phyloP scores from a whole-genome alignment of 768 basidiomycete genomes.

The Floccularia luteovirens region DNA sequence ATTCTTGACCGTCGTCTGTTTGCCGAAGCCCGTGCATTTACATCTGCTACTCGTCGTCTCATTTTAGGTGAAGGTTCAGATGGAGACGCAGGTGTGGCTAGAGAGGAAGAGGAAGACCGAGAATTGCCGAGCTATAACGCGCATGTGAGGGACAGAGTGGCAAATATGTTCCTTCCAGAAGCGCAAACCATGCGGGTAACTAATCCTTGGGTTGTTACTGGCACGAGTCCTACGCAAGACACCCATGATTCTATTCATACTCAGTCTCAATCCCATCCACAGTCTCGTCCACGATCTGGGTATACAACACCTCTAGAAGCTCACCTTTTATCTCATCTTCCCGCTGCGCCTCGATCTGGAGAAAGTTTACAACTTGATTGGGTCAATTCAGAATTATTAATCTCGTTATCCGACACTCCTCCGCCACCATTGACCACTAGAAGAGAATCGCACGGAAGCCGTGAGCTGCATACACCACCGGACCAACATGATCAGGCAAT shows the following conservation, averaged over 20 bases:
- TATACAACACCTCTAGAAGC: slow-evolving; percentile 30
- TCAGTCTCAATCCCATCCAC: slow-evolving; percentile 5
- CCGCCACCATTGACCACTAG: background rate
- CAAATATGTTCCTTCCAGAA: slow-evolving; percentile 66
- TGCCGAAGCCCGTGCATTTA: slow-evolving; percentile 66
- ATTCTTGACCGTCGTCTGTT: slow-evolving; percentile 70
- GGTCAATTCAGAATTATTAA: slow-evolving; percentile 80
- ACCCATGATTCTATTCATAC: background rate
- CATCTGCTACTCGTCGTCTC: slow-evolving; percentile 69
- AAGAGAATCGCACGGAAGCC: background rate
- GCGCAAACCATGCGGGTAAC: slow-evolving; percentile 52
- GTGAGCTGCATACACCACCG: too few species aligned
- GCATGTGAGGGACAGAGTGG: slow-evolving; percentile 87
- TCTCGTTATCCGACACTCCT: slow-evolving; percentile 11
- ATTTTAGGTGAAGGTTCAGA: too few species aligned
- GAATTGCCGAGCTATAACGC: slow-evolving; percentile 86
- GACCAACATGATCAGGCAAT: too few species aligned
- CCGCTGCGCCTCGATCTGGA: slow-evolving; percentile 37
- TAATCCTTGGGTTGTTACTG: slow-evolving; percentile 51
- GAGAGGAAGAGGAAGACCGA: slow-evolving; percentile 45
- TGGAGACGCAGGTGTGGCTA: slow-evolving; percentile 24
- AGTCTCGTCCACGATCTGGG: slow-evolving; percentile 19
- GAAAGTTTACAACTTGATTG: slow-evolving; percentile 54
- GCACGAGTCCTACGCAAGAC: slow-evolving; percentile 20
- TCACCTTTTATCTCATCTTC: slow-evolving; percentile 30